Conservation (phyloP, 306 rosid genomes). For the Elaeagnus macrophylla region DNA sequence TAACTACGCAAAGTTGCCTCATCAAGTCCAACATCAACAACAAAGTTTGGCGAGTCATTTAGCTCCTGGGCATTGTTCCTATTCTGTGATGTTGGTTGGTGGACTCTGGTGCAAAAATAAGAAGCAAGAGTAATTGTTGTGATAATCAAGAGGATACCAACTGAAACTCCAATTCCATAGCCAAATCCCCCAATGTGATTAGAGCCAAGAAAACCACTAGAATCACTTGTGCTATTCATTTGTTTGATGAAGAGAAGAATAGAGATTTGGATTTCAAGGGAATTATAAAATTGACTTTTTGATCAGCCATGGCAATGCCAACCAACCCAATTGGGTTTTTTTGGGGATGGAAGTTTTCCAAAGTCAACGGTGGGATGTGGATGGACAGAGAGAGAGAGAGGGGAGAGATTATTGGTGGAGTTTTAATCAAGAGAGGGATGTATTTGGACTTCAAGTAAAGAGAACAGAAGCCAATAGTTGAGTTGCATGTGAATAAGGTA, state of each 20-base stretch:
- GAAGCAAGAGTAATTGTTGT: constrained; percentile 81
- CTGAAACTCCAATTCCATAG: constrained; percentile 76
- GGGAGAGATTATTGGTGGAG: constrained; percentile 12
- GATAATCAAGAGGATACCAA: constrained; percentile 71
- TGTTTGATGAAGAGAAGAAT: not conserved
- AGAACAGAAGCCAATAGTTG: constrained; percentile 12
- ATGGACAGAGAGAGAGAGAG: constrained; percentile 1
- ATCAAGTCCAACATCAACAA: constrained; percentile 63
- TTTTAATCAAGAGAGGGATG: constrained; percentile 33
- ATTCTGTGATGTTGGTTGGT: constrained; percentile 6
- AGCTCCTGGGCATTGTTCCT: constrained; percentile 8
- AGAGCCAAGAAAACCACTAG: constrained; percentile 51
- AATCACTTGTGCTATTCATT: constrained; percentile 35
- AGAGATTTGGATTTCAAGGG: constrained; percentile 11
- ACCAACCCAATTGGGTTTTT: constrained; percentile 16
- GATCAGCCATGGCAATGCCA: constrained; percentile 23
- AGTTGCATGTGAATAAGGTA: constrained; percentile 38
- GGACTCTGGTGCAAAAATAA: constrained; percentile 58
- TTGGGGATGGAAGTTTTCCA: constrained; percentile 15
- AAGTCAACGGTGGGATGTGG: constrained; percentile 45
- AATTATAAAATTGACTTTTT: constrained; percentile 6
- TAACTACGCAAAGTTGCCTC: constrained; percentile 54
- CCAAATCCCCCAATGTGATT: constrained; percentile 58
- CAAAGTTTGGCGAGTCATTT: constrained; percentile 27
- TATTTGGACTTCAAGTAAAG: constrained; percentile 27